Conservation (phyloP, 371 early-diverging fungal species). For the Nematocida displodere region DNA sequence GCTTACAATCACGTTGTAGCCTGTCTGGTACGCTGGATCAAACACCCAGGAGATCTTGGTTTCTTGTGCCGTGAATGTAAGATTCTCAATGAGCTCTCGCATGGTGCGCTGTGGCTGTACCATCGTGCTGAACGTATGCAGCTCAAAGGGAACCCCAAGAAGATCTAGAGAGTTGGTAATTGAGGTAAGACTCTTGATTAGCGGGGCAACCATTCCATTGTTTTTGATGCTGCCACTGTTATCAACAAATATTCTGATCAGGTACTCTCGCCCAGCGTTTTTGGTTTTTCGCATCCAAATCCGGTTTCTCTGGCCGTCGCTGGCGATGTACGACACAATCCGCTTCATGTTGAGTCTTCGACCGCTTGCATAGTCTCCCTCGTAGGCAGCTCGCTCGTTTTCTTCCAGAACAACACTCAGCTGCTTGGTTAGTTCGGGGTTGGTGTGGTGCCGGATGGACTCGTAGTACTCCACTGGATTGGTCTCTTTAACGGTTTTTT, state of each 20-base stretch:
- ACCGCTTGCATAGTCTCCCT: conserved; percentile 95
- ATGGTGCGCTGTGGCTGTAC: conserved; percentile 36
- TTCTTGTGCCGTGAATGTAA: conserved; percentile 48
- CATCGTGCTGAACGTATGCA: conserved; percentile 59
- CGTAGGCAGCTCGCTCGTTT: conserved; percentile 84
- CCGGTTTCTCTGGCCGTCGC: conserved; percentile 94
- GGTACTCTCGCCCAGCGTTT: conserved; percentile 89
- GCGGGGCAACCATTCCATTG: conserved; percentile 50
- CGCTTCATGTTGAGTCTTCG: conserved; percentile 98
- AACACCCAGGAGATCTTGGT: conserved; percentile 37
- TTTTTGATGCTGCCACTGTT: conserved; percentile 80
- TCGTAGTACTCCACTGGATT: conserved; percentile 41
- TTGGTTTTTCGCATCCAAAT: conserved; percentile 97
- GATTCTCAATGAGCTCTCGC: conserved; percentile 6
- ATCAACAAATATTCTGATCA: conserved; percentile 92
- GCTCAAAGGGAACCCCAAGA: conserved; percentile 58
- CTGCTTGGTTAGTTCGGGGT: conserved; percentile 67
- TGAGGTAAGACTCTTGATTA: conserved; percentile 43
- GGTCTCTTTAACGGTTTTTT: background rate
- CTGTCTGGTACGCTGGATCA: conserved; percentile 25
- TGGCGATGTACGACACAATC: conserved; percentile 95
- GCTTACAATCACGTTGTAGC: conserved; percentile 41
- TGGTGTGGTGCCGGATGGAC: conserved; percentile 28
- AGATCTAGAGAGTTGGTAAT: conserved; percentile 54
- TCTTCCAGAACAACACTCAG: conserved; percentile 88